Evolutionary conservation across 2,329 filamentous ascomycete genomes (phyloP).

Genomic region (Curvularia hawaiiensis): DNA sequence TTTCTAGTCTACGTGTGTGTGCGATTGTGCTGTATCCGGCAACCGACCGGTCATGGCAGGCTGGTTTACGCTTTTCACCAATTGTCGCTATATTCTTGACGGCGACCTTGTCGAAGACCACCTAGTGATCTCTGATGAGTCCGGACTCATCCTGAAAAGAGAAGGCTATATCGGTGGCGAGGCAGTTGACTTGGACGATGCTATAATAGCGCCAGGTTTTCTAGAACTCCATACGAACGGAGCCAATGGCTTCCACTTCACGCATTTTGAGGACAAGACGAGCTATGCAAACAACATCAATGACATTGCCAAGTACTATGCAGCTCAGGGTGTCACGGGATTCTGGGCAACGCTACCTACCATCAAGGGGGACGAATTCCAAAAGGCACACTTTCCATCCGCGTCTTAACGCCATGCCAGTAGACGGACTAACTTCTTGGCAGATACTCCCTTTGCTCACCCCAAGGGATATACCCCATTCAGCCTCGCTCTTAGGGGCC

Average conservation of each 20-base stretch:
- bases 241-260: slow-evolving; percentile 60
- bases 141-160: slow-evolving; percentile 50
- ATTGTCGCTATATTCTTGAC: slow-evolving; percentile 52
- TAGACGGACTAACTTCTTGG: slow-evolving; percentile 10
- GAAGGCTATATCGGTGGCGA: slow-evolving; percentile 53
- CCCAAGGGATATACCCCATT: slow-evolving; percentile 49
- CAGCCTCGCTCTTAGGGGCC: slow-evolving; percentile 60
- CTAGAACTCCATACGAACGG: slow-evolving; percentile 63
- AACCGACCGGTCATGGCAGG: slow-evolving; percentile 40
- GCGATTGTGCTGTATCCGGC: background rate
- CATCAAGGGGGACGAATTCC: slow-evolving; percentile 53
- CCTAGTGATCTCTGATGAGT: slow-evolving; percentile 53
- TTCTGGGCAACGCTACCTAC: slow-evolving; percentile 62
- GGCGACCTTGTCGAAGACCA: slow-evolving; percentile 52
- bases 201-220: slow-evolving; percentile 60
- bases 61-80: slow-evolving; percentile 54
- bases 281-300: slow-evolving; percentile 53
- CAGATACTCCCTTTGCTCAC: slow-evolving; percentile 56
- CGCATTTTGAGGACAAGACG: slow-evolving; percentile 52
- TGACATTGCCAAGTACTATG: slow-evolving; percentile 55
- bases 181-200: slow-evolving; percentile 55
- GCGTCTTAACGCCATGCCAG: background rate
- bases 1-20: slow-evolving; percentile 6
- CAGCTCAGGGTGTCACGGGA: slow-evolving; percentile 57
- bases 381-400: slow-evolving; percentile 40